Evolutionary conservation across 2,329 filamentous ascomycete species (phyloP).

Genomic region (Aphanoascus verrucosus): DNA sequence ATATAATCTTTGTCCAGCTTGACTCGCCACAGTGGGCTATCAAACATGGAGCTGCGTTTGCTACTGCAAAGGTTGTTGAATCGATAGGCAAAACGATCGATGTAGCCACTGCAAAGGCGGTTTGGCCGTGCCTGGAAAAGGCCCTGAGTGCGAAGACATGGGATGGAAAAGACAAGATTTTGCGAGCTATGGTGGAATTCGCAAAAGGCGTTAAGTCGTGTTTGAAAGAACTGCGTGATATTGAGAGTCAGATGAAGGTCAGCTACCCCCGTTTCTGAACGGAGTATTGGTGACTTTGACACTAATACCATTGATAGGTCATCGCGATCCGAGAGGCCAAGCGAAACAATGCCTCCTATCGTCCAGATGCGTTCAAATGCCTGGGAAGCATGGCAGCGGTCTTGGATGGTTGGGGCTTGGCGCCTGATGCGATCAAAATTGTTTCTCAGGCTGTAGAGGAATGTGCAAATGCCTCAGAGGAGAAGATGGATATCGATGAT

Average conservation of each 20-base stretch:
- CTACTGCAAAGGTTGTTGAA: constrained; percentile 59
- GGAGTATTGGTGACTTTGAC: neutral
- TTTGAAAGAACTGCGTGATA: constrained; percentile 47
- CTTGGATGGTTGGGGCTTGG: constrained; percentile 59
- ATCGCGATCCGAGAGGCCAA: constrained; percentile 79
- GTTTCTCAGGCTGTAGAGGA: constrained; percentile 53
- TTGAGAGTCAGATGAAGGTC: constrained; percentile 60
- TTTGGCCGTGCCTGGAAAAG: constrained; percentile 80
- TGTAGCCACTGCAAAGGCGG: constrained; percentile 16
- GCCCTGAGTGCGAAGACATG: constrained; percentile 83
- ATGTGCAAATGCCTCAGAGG: constrained; percentile 38
- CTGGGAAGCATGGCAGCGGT: constrained; percentile 63
- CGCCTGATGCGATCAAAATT: constrained; percentile 55
- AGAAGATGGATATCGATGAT: constrained; percentile 60
- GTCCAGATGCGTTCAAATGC: constrained; percentile 60
- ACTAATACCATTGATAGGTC: constrained; percentile 32
- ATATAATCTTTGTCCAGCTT: constrained; percentile 55
- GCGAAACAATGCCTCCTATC: constrained; percentile 76
- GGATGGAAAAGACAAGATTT: constrained; percentile 75
- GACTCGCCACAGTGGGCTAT: constrained; percentile 79
- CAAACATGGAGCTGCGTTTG: constrained; percentile 76
- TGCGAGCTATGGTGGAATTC: constrained; percentile 70
- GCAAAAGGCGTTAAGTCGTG: constrained; percentile 53
- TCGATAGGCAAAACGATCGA: constrained; percentile 4
- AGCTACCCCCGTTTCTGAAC: constrained; percentile 14